Evolutionary conservation across 2,329 filamentous ascomycete species (phyloP).

Genomic region (Raffaelea arxii): DNA sequence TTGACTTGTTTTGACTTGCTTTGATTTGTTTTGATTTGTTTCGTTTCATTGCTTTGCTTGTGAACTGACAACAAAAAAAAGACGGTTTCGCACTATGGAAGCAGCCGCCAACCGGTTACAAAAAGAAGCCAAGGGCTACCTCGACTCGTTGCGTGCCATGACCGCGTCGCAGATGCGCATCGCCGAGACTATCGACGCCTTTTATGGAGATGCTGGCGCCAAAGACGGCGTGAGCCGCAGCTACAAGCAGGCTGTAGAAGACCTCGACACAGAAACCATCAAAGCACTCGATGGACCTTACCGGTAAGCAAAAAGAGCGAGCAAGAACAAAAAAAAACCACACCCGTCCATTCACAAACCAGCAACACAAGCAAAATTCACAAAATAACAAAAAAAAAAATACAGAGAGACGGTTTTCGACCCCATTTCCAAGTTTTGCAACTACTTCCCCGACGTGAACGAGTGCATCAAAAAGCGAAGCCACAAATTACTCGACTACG

Average conservation of each 20-base stretch:
- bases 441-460: conserved; percentile 98
- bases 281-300: conserved; percentile 97
- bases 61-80: conserved; percentile 23
- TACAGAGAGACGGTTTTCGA: conserved; percentile 80
- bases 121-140: conserved; percentile 95
- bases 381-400: conserved; percentile 10
- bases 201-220: conserved; percentile 93
- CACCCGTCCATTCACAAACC: no score
- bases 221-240: conserved; percentile 91
- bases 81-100: conserved; percentile 96
- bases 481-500: conserved; percentile 97
- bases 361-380: not conserved
- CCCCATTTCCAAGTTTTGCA: conserved; percentile 90
- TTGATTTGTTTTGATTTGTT: no score
- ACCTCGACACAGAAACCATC: conserved; percentile 95
- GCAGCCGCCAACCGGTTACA: conserved; percentile 83
- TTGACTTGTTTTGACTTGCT: no score
- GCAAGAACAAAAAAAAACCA: not conserved
- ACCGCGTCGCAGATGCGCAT: conserved; percentile 99
- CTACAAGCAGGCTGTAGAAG: conserved; percentile 97
- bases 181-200: conserved; percentile 97
- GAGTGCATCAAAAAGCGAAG: conserved; percentile 99
- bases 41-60: no score
- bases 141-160: conserved; percentile 96
- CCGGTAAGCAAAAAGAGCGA: conserved; percentile 38